These are phyloP conservation scores for Mycosphaerella sp. DNA, from an alignment of 2,329 filamentous ascomycete genomes.

Conservation along the genomic window DNA sequence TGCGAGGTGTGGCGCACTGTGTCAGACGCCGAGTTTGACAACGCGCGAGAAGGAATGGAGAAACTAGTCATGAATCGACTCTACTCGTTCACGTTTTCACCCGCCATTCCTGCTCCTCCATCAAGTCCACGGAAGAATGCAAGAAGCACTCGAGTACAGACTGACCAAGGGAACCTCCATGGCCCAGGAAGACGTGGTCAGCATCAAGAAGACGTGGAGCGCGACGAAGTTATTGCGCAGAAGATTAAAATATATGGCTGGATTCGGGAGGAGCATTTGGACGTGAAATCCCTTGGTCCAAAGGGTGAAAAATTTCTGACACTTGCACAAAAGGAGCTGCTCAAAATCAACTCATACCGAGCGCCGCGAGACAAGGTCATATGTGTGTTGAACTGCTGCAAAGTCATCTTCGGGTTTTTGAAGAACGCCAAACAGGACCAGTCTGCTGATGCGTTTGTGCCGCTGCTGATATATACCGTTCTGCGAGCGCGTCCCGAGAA, in stretches of 20 bases:
- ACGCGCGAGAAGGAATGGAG: conserved; percentile 97
- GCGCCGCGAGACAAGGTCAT: conserved; percentile 99
- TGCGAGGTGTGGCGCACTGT: conserved; percentile 97
- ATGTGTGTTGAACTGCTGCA: conserved; percentile 96
- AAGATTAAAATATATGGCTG: conserved; percentile 97
- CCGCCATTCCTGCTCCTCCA: conserved; percentile 76
- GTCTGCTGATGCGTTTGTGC: conserved; percentile 93
- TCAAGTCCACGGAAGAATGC: conserved; percentile 62
- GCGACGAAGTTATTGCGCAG: conserved; percentile 90
- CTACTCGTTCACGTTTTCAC: conserved; percentile 93
- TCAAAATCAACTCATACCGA: conserved; percentile 95
- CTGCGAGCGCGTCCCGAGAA: conserved; percentile 92
- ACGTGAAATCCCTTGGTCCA: conserved; percentile 78
- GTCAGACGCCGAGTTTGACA: conserved; percentile 95
- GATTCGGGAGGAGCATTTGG: conserved; percentile 87
- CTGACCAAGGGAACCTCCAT: conserved; percentile 39
- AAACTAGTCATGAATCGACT: conserved; percentile 98
- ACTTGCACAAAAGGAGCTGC: conserved; percentile 85
- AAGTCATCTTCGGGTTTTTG: conserved; percentile 93
- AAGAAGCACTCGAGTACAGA: conserved; percentile 50
- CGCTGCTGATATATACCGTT: conserved; percentile 91
- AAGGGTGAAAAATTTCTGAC: conserved; percentile 82
- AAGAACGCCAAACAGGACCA: conserved; percentile 90
- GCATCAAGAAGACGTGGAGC: conserved; percentile 95
- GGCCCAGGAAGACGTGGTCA: conserved; percentile 85